phyloP scores from a whole-genome alignment of 106 monocot species.

The Apostasia shenzhenica region DNA sequence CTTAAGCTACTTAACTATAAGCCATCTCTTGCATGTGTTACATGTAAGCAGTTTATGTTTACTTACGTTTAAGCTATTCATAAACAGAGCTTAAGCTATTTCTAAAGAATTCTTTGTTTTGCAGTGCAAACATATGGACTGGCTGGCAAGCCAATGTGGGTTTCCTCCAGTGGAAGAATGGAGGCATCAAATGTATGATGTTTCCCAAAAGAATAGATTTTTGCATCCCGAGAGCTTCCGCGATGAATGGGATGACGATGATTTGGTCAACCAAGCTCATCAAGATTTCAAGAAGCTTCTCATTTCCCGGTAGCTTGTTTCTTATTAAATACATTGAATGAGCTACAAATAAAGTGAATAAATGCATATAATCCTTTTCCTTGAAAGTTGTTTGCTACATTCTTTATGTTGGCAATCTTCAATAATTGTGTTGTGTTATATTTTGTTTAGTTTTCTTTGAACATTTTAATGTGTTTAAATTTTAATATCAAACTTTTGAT shows the following conservation, averaged over 20 bases:
- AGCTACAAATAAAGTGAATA: no score
- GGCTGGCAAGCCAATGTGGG: slow-evolving; percentile 74
- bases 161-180: slow-evolving; percentile 56
- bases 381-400: no score
- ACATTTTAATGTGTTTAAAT: no score
- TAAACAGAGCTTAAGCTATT: not conserved
- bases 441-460: no score
- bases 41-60: no score
- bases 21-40: no score
- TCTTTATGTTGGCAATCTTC: no score
- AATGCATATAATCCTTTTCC: no score
- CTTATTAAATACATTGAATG: not conserved
- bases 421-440: no score
- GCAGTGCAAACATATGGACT: slow-evolving; percentile 82
- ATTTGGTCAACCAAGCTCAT: slow-evolving; percentile 47
- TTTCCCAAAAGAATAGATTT: slow-evolving; percentile 22
- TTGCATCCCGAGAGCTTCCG: slow-evolving; percentile 55
- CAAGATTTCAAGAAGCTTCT: slow-evolving; percentile 45
- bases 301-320: not conserved
- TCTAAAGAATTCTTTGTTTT: not conserved
- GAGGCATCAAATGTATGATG: slow-evolving; percentile 77
- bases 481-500: no score
- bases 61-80: no score
- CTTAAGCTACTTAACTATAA: no score
- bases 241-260: slow-evolving; percentile 82